Conservation (phyloP, 2,329 filamentous ascomycete species). For the Scortechinia acanthostroma region DNA sequence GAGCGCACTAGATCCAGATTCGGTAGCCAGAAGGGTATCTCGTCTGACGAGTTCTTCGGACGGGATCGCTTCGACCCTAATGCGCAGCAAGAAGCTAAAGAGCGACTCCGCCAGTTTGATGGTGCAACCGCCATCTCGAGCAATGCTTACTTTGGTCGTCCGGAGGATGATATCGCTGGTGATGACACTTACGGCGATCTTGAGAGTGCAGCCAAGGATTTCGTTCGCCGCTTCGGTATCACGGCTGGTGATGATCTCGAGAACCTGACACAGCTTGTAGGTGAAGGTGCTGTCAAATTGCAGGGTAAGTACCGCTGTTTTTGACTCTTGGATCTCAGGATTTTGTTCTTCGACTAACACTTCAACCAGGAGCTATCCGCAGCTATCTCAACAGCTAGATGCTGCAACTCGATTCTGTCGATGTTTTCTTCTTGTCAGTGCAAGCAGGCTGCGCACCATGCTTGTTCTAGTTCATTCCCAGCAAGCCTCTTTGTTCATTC, state of each 20-base stretch:
- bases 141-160: conserved; percentile 93
- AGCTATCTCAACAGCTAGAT: conserved; percentile 52
- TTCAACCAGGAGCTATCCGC: conserved; percentile 51
- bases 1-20: conserved; percentile 83
- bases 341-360: background rate
- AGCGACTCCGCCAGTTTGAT: conserved; percentile 83
- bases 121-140: conserved; percentile 87
- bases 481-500: no score
- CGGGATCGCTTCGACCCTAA: conserved; percentile 78
- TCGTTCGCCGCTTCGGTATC: conserved; percentile 88
- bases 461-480: no score
- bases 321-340: background rate
- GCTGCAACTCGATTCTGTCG: no score
- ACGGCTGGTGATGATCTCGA: conserved; percentile 94
- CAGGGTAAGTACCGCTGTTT: conserved; percentile 36
- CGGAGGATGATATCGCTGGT: conserved; percentile 58
- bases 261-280: conserved; percentile 75
- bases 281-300: conserved; percentile 76
- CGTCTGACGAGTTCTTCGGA: conserved; percentile 96
- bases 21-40: conserved; percentile 87
- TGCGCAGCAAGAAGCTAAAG: conserved; percentile 78
- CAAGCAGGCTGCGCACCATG: no score
- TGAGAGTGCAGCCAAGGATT: conserved; percentile 90
- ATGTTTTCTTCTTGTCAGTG: no score
- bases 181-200: conserved; percentile 79